Conservation (phyloP, 768 basidiomycete species). For the Podaxis sp. region DNA sequence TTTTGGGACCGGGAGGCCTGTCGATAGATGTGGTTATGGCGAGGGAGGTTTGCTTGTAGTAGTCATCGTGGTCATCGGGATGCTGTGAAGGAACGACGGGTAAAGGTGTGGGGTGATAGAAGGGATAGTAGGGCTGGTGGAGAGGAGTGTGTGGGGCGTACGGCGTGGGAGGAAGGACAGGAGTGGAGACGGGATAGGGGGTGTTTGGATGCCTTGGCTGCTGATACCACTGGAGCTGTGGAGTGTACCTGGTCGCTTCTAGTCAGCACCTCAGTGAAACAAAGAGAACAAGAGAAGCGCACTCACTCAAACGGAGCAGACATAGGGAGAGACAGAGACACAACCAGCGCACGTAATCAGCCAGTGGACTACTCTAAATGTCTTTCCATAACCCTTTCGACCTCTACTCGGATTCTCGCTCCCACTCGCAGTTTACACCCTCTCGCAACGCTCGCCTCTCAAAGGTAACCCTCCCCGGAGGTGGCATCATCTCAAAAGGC, state of each 20-base stretch:
- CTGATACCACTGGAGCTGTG: neutral
- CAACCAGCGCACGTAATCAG: neutral
- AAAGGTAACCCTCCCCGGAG: conserved; percentile 59
- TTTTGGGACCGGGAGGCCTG: neutral
- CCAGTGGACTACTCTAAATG: neutral
- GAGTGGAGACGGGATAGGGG: neutral
- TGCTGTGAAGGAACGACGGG: neutral
- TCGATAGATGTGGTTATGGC: neutral
- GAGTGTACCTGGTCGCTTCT: neutral
- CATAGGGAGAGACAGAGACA: neutral
- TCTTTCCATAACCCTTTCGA: conserved; percentile 28
- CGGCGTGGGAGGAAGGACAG: neutral
- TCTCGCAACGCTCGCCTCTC: conserved; percentile 56
- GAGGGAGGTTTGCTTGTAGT: neutral
- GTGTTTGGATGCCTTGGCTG: neutral
- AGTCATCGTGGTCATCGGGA: neutral
- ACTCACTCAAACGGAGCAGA: neutral
- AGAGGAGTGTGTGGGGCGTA: neutral
- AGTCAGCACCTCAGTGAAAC: neutral
- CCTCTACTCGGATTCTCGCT: conserved; percentile 40
- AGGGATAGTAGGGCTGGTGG: neutral
- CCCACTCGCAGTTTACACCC: conserved; percentile 37
- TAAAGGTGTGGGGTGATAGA: neutral
- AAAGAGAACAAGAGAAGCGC: neutral
- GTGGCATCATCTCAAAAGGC: conserved; percentile 64